These are phyloP conservation scores for Claviceps arundinis DNA, from an alignment of 2,329 filamentous ascomycete species.

Conservation along the genomic window DNA sequence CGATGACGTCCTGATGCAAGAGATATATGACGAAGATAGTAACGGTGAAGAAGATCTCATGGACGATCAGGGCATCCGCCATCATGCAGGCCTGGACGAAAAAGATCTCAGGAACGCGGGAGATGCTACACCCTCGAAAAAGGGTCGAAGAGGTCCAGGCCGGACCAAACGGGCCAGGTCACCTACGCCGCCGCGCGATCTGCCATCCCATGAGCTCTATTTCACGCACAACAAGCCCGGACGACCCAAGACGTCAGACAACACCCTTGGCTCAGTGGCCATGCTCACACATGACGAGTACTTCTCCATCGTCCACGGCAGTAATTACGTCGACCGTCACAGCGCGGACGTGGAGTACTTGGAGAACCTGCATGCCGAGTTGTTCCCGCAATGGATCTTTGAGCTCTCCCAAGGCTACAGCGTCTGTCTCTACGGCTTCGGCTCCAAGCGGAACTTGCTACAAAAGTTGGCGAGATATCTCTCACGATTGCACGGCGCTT, in stretches of 20 bases:
- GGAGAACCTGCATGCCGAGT: conserved; percentile 60
- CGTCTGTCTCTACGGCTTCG: conserved; percentile 83
- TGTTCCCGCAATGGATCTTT: conserved; percentile 85
- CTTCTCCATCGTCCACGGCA: conserved; percentile 50
- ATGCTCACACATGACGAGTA: conserved; percentile 88
- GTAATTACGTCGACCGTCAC: conserved; percentile 55
- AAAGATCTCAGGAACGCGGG: conserved; percentile 10
- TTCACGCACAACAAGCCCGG: conserved; percentile 86
- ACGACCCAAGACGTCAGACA: conserved; percentile 71
- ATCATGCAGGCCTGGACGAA: conserved; percentile 23
- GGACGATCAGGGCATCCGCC: conserved; percentile 26
- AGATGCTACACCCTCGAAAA: conserved; percentile 30
- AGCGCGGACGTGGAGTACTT: conserved; percentile 56
- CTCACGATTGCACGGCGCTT: conserved; percentile 6
- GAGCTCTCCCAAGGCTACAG: conserved; percentile 80
- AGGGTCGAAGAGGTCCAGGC: conserved; percentile 1
- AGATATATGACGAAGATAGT: conserved; percentile 38
- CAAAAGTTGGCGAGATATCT: conserved; percentile 64
- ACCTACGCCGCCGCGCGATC: conserved; percentile 65
- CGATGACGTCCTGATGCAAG: conserved; percentile 8
- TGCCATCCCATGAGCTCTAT: conserved; percentile 82
- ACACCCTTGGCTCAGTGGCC: conserved; percentile 60
- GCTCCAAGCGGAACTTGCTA: conserved; percentile 69
- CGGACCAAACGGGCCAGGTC: conserved; percentile 34
- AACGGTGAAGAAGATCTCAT: conserved; percentile 60